These are phyloP conservation scores for Rhodomyrtus psidioides DNA, from an alignment of 441 rosid species.

Conservation along the genomic window DNA sequence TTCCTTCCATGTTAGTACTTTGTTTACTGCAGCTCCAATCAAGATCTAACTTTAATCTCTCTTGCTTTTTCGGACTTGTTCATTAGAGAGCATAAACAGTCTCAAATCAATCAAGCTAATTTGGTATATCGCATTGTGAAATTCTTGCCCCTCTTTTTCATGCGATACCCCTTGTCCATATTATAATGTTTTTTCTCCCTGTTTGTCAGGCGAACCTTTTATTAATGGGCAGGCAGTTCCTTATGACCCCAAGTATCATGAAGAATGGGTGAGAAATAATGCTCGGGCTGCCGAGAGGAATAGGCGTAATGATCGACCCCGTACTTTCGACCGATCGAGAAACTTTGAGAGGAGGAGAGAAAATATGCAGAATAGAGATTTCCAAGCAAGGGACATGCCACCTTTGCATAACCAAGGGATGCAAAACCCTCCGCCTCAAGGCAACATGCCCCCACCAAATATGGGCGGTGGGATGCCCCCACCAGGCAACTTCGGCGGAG, in stretches of 20 bases:
- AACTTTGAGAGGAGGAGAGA: slow-evolving; percentile 86
- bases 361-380: slow-evolving; percentile 38
- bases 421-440: slow-evolving; percentile 10
- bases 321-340: slow-evolving; percentile 67
- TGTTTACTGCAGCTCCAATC: not conserved
- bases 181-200: not conserved
- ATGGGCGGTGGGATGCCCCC: slow-evolving; percentile 17
- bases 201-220: slow-evolving; percentile 78
- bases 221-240: slow-evolving; percentile 92
- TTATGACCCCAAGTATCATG: slow-evolving; percentile 88
- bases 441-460: not conserved
- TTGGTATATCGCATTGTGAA: not conserved
- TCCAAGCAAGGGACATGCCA: slow-evolving; percentile 5
- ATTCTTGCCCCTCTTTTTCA: not conserved
- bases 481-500: not conserved
- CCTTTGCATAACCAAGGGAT: slow-evolving; percentile 22
- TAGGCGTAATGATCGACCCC: slow-evolving; percentile 73
- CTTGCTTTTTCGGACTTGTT: not conserved
- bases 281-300: slow-evolving; percentile 80
- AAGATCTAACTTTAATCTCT: not conserved
- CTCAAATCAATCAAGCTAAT: not conserved
- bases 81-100: not conserved
- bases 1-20: not conserved
- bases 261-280: slow-evolving; percentile 93
- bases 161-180: not conserved